Percentiles rank a stretch among this genome's conserved stretches.
These are phyloP conservation scores for Lithohypha guttulata DNA, from an alignment of 2,329 filamentous ascomycete genomes.

Conservation along the genomic window DNA sequence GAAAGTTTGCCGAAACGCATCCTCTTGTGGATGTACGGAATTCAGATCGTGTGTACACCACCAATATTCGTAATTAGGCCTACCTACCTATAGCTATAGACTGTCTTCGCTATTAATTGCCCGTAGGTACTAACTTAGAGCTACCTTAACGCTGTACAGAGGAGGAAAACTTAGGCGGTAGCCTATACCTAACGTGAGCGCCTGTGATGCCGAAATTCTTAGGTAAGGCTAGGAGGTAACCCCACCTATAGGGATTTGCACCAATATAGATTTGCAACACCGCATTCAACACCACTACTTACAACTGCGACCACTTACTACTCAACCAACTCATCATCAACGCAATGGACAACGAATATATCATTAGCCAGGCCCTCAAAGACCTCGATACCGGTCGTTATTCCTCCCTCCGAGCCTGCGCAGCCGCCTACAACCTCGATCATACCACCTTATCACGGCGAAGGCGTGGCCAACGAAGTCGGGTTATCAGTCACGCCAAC, in stretches of 20 bases:
- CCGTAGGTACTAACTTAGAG: no score
- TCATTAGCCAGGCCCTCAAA: not conserved
- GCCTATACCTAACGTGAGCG: no score
- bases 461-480: not conserved
- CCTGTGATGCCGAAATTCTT: no score
- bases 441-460: not conserved
- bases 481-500: not conserved
- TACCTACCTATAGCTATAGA: no score
- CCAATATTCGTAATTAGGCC: no score
- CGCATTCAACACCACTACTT: not conserved
- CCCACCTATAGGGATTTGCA: not conserved
- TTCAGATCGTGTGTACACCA: no score
- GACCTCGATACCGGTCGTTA: conserved; percentile 2
- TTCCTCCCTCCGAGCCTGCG: not conserved
- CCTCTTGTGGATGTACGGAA: no score
- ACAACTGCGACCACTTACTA: not conserved
- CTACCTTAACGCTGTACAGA: no score
- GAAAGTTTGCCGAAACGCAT: no score
- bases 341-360: conserved; percentile 1
- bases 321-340: not conserved
- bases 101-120: no score
- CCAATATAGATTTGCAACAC: not conserved
- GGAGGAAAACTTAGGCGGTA: no score
- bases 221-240: no score
- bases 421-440: not conserved